Evolutionary conservation across 306 rosid species (phyloP).

Genomic region (Vicia faba): DNA sequence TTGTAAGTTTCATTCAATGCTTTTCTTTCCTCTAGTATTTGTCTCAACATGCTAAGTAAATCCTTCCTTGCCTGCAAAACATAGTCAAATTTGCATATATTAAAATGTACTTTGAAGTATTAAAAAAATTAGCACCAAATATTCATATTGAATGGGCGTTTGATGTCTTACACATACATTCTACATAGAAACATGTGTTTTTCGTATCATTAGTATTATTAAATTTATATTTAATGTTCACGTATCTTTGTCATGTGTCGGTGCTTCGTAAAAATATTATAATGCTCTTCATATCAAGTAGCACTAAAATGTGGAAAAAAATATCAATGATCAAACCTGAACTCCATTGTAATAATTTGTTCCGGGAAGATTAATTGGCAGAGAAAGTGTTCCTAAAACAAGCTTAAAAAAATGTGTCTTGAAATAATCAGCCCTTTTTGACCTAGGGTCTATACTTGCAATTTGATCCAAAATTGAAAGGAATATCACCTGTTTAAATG

Average conservation of each 20-base stretch:
- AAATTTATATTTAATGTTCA: neutral
- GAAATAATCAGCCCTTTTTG: conserved; percentile 52
- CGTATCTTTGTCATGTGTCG: no score
- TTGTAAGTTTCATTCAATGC: conserved; percentile 51
- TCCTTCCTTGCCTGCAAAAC: conserved; percentile 78
- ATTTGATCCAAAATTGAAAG: conserved; percentile 77
- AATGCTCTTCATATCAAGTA: no score
- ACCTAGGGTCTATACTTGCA: conserved; percentile 64
- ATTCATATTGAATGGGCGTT: no score
- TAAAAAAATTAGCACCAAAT: neutral
- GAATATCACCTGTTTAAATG: conserved; percentile 73
- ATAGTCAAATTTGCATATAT: neutral
- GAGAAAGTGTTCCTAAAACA: conserved; percentile 83
- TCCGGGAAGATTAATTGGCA: conserved; percentile 92
- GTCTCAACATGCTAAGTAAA: conserved; percentile 56
- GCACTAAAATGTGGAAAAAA: neutral
- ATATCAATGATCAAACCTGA: conserved; percentile 55
- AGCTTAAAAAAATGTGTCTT: conserved; percentile 84
- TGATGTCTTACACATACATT: no score
- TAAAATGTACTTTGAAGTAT: no score
- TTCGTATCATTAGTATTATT: neutral
- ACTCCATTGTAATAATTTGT: conserved; percentile 76
- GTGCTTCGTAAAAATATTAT: no score
- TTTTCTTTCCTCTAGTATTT: conserved; percentile 68
- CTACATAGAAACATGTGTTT: no score